Conservation (phyloP, 2,329 filamentous ascomycete genomes). For the Phaeoacremonium minimum region DNA sequence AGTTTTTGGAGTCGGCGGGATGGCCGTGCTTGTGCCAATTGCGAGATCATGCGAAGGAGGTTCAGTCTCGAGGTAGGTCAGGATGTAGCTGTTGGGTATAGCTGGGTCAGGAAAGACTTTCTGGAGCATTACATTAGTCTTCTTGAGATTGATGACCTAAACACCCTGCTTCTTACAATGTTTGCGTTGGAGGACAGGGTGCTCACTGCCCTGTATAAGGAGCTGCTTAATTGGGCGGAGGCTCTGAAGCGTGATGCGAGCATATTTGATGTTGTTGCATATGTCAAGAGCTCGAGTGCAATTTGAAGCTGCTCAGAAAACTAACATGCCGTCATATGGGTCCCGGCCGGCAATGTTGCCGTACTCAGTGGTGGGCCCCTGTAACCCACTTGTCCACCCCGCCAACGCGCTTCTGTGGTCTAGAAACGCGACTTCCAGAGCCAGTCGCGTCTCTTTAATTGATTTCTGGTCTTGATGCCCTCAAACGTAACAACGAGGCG, state of each 20-base stretch:
- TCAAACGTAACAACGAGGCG: no score
- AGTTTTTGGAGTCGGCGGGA: conserved; percentile 58
- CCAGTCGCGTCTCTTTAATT: no score
- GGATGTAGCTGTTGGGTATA: conserved; percentile 42
- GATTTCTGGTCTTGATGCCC: no score
- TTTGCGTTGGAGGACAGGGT: conserved; percentile 46
- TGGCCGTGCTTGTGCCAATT: conserved; percentile 52
- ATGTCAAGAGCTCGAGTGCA: no score
- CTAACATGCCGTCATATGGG: neutral
- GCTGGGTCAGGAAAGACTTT: conserved; percentile 51
- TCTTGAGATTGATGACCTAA: no score
- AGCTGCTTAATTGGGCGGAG: conserved; percentile 14
- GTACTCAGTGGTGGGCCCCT: no score
- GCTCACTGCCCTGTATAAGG: conserved; percentile 30
- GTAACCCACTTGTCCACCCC: neutral
- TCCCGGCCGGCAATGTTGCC: neutral
- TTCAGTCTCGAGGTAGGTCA: conserved; percentile 54
- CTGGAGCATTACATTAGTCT: no score
- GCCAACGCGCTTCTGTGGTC: neutral
- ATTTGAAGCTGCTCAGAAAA: neutral
- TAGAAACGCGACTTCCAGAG: no score
- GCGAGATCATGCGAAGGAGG: conserved; percentile 51
- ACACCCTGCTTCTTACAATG: conserved; percentile 45
- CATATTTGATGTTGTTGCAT: no score
- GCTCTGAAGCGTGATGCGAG: conserved; percentile 20